These are phyloP conservation scores for Adansonia digitata DNA, from an alignment of 345 rosid genomes.

Conservation along the genomic window DNA sequence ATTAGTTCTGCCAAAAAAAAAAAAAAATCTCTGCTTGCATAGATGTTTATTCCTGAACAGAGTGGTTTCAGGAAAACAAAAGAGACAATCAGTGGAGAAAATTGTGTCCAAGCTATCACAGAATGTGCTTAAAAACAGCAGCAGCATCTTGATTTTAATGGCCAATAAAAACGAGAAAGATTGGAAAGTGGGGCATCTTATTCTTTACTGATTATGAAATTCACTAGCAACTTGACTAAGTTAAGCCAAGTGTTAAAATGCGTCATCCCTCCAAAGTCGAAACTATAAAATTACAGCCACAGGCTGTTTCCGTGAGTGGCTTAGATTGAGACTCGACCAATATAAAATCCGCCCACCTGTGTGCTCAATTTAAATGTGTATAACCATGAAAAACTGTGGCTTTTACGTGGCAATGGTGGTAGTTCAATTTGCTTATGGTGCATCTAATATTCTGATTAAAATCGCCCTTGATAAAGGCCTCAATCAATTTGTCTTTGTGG, in stretches of 20 bases:
- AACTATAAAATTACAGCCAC: neutral
- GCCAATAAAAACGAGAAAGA: neutral
- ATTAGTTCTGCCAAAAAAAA: too few species aligned
- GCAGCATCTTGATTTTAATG: neutral
- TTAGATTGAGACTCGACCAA: neutral
- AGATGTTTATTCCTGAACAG: neutral
- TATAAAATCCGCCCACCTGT: neutral
- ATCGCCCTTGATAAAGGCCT: slow-evolving; percentile 33
- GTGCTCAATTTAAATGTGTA: neutral
- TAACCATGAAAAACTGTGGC: slow-evolving; percentile 18
- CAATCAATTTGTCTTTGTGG: slow-evolving; percentile 35
- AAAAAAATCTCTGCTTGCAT: neutral
- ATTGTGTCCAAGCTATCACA: neutral
- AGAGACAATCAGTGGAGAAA: neutral
- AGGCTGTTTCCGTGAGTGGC: neutral
- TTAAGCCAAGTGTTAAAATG: neutral
- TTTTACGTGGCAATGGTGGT: slow-evolving; percentile 32
- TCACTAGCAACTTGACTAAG: neutral
- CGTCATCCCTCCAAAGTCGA: neutral
- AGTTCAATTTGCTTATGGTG: slow-evolving; percentile 33
- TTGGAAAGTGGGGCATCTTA: neutral
- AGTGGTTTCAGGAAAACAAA: neutral
- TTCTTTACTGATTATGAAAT: neutral
- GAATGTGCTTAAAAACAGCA: neutral
- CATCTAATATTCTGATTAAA: slow-evolving; percentile 39